These are phyloP conservation scores for Fusarium brachygibbosum DNA, from an alignment of 2,329 filamentous ascomycete species.

Conservation along the genomic window DNA sequence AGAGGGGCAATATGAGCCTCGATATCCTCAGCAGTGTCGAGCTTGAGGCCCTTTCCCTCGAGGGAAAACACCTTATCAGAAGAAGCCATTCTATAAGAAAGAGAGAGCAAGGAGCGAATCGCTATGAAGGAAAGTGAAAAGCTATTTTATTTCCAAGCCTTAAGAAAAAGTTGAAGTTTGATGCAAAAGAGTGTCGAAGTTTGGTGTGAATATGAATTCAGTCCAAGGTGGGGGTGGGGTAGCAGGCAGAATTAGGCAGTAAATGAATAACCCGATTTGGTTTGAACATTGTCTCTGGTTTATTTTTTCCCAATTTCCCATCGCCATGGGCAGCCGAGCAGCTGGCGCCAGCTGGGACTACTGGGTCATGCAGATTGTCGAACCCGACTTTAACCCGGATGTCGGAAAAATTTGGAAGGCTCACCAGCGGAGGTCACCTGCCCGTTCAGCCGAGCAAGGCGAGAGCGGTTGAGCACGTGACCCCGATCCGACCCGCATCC, in stretches of 20 bases:
- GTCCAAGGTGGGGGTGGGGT: slow-evolving; percentile 50
- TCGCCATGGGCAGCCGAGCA: slow-evolving; percentile 25
- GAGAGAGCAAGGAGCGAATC: slow-evolving; percentile 4
- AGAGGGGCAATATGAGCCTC: slow-evolving; percentile 85
- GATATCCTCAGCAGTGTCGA: slow-evolving; percentile 88
- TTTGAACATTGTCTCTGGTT: slow-evolving; percentile 6
- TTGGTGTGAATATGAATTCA: slow-evolving; percentile 37
- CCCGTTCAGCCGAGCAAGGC: slow-evolving; percentile 43
- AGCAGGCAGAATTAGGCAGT: slow-evolving; percentile 39
- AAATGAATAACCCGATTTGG: slow-evolving; percentile 23
- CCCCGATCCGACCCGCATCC: slow-evolving; percentile 51
- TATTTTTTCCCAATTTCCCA: slow-evolving; percentile 30
- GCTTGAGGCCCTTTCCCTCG: slow-evolving; percentile 91
- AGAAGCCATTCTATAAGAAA: slow-evolving; percentile 50
- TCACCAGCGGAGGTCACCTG: slow-evolving; percentile 28
- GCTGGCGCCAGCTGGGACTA: not conserved
- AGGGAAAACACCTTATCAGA: slow-evolving; percentile 82
- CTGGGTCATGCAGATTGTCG: slow-evolving; percentile 2
- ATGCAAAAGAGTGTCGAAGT: slow-evolving; percentile 42
- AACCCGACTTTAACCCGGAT: slow-evolving; percentile 37
- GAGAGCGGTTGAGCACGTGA: slow-evolving; percentile 52
- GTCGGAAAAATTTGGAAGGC: slow-evolving; percentile 43
- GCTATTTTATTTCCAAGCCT: slow-evolving; percentile 25
- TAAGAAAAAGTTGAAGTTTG: slow-evolving; percentile 30
- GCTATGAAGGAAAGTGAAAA: slow-evolving; percentile 28